Conservation (phyloP, 495 filamentous ascomycete genomes). For the Achaetomiella virescens region DNA sequence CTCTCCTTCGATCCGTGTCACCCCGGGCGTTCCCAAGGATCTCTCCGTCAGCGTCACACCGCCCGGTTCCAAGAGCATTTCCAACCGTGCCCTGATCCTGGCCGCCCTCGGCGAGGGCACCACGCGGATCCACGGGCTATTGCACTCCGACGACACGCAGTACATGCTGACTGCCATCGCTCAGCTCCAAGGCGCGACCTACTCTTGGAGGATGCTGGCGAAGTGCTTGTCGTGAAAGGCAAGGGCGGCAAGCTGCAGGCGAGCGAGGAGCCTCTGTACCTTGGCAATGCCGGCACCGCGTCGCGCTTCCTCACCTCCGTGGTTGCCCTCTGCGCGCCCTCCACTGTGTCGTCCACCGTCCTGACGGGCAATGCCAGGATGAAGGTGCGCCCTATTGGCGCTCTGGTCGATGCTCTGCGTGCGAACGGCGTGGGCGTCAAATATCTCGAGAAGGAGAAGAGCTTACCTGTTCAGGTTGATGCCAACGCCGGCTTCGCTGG, state of each 20-base stretch:
- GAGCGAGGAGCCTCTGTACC: constrained; percentile 69
- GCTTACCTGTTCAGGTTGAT: constrained; percentile 75
- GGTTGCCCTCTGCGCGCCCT: constrained; percentile 70
- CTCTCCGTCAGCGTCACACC: constrained; percentile 72
- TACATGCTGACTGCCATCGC: constrained; percentile 89
- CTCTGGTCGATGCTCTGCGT: constrained; percentile 86
- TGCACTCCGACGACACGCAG: constrained; percentile 96
- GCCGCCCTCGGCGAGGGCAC: constrained; percentile 84
- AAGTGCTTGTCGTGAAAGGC: constrained; percentile 81
- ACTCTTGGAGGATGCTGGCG: constrained; percentile 88
- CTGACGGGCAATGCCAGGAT: constrained; percentile 93
- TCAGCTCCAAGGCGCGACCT: constrained; percentile 79
- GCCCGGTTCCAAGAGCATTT: constrained; percentile 96
- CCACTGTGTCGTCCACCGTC: constrained; percentile 57
- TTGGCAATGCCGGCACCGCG: constrained; percentile 95
- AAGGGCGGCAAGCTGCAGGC: constrained; percentile 81
- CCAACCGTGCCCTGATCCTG: constrained; percentile 87
- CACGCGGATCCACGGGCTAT: constrained; percentile 81
- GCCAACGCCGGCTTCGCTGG: constrained; percentile 85
- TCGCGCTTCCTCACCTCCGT: constrained; percentile 94
- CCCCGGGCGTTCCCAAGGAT: constrained; percentile 56
- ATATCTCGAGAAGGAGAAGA: constrained; percentile 73
- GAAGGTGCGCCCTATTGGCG: constrained; percentile 90
- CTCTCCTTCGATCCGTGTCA: constrained; percentile 69
- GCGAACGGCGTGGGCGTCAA: constrained; percentile 76